Conservation (phyloP, 1,284 basidiomycete genomes). For the Takashimella tepidaria region DNA sequence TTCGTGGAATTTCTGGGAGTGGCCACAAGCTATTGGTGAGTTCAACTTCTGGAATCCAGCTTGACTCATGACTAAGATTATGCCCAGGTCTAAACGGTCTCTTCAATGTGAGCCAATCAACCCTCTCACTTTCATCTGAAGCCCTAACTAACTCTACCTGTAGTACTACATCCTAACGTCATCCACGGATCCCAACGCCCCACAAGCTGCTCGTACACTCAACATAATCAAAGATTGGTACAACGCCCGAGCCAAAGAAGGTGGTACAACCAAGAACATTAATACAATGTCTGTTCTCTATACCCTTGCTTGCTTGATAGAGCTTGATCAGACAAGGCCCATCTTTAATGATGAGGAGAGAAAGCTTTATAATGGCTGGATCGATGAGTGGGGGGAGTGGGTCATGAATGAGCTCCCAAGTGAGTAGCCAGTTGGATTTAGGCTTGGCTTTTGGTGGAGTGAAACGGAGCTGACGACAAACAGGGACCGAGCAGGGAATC, state of each 20-base stretch:
- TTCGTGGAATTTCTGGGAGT: slow-evolving; percentile 19
- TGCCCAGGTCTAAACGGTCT: slow-evolving; percentile 11
- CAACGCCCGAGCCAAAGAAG: slow-evolving; percentile 6
- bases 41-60: too few species aligned
- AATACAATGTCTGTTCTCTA: slow-evolving; percentile 60
- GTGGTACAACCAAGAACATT: slow-evolving; percentile 58
- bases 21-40: slow-evolving; percentile 18
- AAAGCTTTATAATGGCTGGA: slow-evolving; percentile 33
- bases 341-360: slow-evolving; percentile 5
- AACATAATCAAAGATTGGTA: slow-evolving; percentile 18
- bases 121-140: too few species aligned
- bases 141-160: neutral
- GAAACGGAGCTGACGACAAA: neutral
- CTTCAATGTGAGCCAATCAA: slow-evolving; percentile 11
- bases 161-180: slow-evolving; percentile 18
- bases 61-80: too few species aligned
- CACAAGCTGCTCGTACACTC: slow-evolving; percentile 7
- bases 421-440: slow-evolving; percentile 5
- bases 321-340: slow-evolving; percentile 10
- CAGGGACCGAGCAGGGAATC: slow-evolving; percentile 53
- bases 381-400: slow-evolving; percentile 61
- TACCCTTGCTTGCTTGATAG: slow-evolving; percentile 53
- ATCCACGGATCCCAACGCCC: slow-evolving; percentile 2
- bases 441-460: neutral
- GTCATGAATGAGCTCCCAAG: slow-evolving; percentile 56